Evolutionary conservation across 1,284 basidiomycete genomes (phyloP).

Genomic region (Singerocomus inundabilis): DNA sequence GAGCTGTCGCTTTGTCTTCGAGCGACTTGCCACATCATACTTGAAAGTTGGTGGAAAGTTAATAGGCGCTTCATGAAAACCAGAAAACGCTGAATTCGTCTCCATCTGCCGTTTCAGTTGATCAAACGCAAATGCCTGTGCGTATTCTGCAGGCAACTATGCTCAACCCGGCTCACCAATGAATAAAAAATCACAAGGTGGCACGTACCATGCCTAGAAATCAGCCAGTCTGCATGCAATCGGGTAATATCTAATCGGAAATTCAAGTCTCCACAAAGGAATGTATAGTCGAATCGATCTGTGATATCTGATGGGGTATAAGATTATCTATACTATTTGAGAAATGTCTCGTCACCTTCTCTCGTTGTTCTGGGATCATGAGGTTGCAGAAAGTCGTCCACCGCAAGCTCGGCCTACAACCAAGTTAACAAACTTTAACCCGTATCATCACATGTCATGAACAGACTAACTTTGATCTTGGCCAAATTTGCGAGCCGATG

Average conservation of each 20-base stretch:
- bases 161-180: background rate
- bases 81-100: slow-evolving; percentile 55
- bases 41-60: slow-evolving; percentile 83
- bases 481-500: slow-evolving; percentile 67
- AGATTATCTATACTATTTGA: background rate
- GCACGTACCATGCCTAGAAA: slow-evolving; percentile 50
- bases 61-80: slow-evolving; percentile 71
- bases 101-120: slow-evolving; percentile 75
- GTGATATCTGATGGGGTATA: slow-evolving; percentile 58
- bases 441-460: background rate
- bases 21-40: slow-evolving; percentile 68
- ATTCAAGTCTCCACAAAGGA: slow-evolving; percentile 81
- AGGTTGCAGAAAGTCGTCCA: slow-evolving; percentile 63
- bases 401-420: slow-evolving; percentile 55
- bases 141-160: slow-evolving; percentile 48
- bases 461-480: slow-evolving; percentile 65
- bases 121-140: slow-evolving; percentile 76
- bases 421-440: slow-evolving; percentile 6
- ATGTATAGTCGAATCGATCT: slow-evolving; percentile 80
- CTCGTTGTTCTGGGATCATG: slow-evolving; percentile 62
- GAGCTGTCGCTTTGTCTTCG: slow-evolving; percentile 41
- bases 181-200: background rate
- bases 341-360: slow-evolving; percentile 51
- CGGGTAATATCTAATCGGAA: slow-evolving; percentile 74
- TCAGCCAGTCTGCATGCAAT: slow-evolving; percentile 72